These are phyloP conservation scores for Trichoderma atroviride DNA, from an alignment of 2,329 filamentous ascomycete species.

Conservation along the genomic window DNA sequence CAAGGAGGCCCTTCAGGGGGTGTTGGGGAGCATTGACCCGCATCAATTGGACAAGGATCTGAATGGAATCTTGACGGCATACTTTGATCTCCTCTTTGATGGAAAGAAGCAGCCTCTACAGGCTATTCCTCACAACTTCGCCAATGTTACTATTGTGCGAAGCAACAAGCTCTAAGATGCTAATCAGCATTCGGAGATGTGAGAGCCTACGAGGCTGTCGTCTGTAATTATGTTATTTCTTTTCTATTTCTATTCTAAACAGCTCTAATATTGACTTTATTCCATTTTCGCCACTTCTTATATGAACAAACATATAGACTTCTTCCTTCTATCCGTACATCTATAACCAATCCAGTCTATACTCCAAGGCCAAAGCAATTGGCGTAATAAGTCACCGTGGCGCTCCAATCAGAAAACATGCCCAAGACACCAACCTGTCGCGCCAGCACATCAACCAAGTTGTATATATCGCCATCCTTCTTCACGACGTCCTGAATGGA, in stretches of 20 bases:
- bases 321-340: background rate
- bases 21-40: conserved; percentile 29
- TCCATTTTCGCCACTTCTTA: background rate
- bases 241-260: background rate
- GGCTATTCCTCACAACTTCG: conserved; percentile 13
- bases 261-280: background rate
- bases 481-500: conserved; percentile 57
- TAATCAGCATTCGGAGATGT: background rate
- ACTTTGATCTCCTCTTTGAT: conserved; percentile 32
- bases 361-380: conserved; percentile 61
- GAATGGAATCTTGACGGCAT: conserved; percentile 31
- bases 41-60: conserved; percentile 31
- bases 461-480: conserved; percentile 68
- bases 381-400: conserved; percentile 70
- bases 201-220: background rate
- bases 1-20: conserved; percentile 15
- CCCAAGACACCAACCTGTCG: conserved; percentile 62
- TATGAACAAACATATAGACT: background rate
- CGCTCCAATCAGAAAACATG: conserved; percentile 71
- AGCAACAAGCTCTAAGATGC: conserved; percentile 27
- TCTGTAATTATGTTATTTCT: background rate
- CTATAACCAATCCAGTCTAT: background rate
- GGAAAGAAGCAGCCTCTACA: conserved; percentile 23
- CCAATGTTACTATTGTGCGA: conserved; percentile 31
- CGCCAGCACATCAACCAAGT: conserved; percentile 65